Percentiles rank a stretch among this genome's conserved stretches.
Evolutionary conservation across 1,139 yeast species (phyloP).

Genomic region (Kluyveromyces marxianus): DNA sequence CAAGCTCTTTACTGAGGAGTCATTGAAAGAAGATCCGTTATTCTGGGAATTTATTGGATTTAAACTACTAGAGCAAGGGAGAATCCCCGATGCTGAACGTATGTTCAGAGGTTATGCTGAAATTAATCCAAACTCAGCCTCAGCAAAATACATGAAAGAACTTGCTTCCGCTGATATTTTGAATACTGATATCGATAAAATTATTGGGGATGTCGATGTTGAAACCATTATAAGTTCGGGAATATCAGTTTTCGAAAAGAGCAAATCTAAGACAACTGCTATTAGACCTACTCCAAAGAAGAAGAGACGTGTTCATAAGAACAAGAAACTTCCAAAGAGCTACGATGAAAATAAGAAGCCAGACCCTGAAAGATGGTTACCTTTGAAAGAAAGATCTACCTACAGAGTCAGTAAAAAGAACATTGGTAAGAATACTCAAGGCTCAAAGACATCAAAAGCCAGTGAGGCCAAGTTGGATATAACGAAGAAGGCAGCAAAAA

Average conservation of each 20-base stretch:
- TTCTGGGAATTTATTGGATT: conserved; percentile 45
- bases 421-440: conserved; percentile 48
- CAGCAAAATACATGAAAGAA: conserved; percentile 1
- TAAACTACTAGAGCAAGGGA: conserved; percentile 33
- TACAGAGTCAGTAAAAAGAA: conserved; percentile 62
- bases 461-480: conserved; percentile 39
- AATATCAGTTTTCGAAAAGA: conserved; percentile 30
- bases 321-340: conserved; percentile 37
- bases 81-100: conserved; percentile 29
- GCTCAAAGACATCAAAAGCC: conserved; percentile 56
- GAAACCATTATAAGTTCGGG: conserved; percentile 36
- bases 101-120: conserved; percentile 13
- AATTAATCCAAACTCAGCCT: not conserved
- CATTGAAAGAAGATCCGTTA: conserved; percentile 24
- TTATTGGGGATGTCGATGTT: conserved; percentile 38
- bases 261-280: conserved; percentile 11
- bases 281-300: conserved; percentile 12
- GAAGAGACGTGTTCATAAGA: conserved; percentile 34
- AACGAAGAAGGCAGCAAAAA: conserved; percentile 34
- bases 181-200: conserved; percentile 13
- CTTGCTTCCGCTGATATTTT: not conserved
- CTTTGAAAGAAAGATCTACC: conserved; percentile 74
- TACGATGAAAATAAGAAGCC: conserved; percentile 36
- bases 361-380: conserved; percentile 84
- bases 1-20: conserved; percentile 2